Evolutionary conservation across 148 eudicot genomes (phyloP).

Genomic region (Vaccinium vitisidaea): DNA sequence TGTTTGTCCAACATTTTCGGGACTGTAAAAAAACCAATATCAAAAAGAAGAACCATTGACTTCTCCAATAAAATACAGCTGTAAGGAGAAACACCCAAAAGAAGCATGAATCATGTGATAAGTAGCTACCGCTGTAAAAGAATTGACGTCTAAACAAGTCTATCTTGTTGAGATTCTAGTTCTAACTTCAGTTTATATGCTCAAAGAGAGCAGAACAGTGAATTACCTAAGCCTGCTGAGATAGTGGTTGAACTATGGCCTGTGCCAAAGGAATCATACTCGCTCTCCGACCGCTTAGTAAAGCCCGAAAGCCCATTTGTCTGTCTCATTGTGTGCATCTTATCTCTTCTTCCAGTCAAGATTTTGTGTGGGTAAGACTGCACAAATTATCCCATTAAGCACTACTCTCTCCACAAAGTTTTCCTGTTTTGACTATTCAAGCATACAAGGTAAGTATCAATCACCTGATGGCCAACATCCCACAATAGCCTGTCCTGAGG

Average conservation of each 20-base stretch:
- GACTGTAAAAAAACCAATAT: background rate
- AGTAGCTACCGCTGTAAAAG: background rate
- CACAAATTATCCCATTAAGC: conserved; percentile 6
- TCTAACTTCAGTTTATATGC: background rate
- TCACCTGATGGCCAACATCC: conserved; percentile 99
- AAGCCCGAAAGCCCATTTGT: conserved; percentile 80
- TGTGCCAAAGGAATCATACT: conserved; percentile 82
- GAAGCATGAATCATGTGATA: background rate
- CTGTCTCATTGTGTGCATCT: conserved; percentile 89
- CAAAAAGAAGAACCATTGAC: background rate
- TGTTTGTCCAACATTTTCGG: background rate
- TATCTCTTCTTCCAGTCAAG: conserved; percentile 81
- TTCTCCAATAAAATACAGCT: background rate
- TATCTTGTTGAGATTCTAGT: background rate
- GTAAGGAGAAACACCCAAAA: background rate
- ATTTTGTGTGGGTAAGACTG: conserved; percentile 96
- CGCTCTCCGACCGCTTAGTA: conserved; percentile 89
- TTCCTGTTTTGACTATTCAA: background rate
- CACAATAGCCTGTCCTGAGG: conserved; percentile 87
- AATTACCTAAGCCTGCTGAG: conserved; percentile 87
- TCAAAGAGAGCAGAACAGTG: conserved; percentile 1
- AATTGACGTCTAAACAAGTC: background rate
- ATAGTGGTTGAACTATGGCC: conserved; percentile 94
- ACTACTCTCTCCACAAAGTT: background rate
- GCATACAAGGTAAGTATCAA: background rate